Evolutionary conservation across 768 basidiomycete species (phyloP), one percentile per base, ranked within the genome.

Genomic region (Leucocoprinus leucothites): DNA sequence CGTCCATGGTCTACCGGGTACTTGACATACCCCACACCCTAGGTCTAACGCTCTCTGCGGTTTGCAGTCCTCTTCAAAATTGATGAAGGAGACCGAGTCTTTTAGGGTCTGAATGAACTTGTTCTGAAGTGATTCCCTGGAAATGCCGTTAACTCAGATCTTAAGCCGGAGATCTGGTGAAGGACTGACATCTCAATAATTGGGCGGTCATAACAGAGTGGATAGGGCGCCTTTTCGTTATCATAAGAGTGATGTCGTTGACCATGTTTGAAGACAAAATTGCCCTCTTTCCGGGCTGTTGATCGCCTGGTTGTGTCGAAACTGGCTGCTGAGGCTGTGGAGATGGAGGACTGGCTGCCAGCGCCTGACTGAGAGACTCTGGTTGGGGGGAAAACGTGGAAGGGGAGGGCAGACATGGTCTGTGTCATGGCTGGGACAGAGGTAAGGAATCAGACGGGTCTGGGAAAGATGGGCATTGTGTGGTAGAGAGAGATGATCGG

Each of bases 151-250:
- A 51, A 45, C 14, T 31, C 45, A 46, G 46, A 28, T 38, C 28
- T 53, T 26, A 38, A 18, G 45, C 8, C 45, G 44, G 31, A 5
- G 49, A 41, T n/a, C 18, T 25, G 3, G 34, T 43, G 59, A 42
- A 58, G 46, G 16, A 74, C 84, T 65, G 67, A 90, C 89, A 87
- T 70, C 62, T 89, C 87, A 40, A 90, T 70, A 51, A 88, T 72
- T 41, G 82, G 71, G 48, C 75, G 77, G 65, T 89, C 84, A 65
- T 89, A 91, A 22, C 82, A 85, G 35, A 87, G 64, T 1, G 89
- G 89, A 72, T 91, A 91, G 1, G 88, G 89, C 1, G 86, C 89
- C 71, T 91, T 89, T 65, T 88, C 86, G 36, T 76, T 77, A 58
- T 85, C 84, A 63, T 84, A 85, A 16, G 80, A 75, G 65, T 90